Percentiles rank a stretch among this genome's conserved stretches.
phyloP scores from a whole-genome alignment of 228 moss, liverwort and hornwort genomes.

The Sphagnum magellanicum region DNA sequence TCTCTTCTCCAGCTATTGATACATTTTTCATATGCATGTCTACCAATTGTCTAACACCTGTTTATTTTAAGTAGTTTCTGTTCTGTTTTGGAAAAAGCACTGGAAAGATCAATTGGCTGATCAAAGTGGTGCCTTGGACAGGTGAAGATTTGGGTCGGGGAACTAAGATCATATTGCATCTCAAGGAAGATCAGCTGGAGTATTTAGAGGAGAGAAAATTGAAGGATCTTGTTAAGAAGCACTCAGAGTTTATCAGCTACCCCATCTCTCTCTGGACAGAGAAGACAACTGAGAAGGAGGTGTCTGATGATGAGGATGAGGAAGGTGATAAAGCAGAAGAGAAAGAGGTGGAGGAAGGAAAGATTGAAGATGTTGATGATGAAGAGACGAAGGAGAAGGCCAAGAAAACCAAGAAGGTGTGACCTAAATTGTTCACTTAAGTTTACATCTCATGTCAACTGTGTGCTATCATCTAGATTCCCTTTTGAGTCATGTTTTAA shows the following conservation, averaged over 20 bases:
- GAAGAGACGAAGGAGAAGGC: not conserved
- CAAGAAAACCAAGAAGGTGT: constrained; percentile 6
- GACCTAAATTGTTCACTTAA: too few relatives aligned
- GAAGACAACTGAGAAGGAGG: not conserved
- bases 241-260: not conserved
- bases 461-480: too few relatives aligned
- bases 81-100: too few relatives aligned
- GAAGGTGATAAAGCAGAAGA: constrained; percentile 13
- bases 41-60: too few relatives aligned
- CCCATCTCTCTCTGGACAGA: not conserved
- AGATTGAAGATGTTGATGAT: not conserved
- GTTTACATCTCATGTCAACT: too few relatives aligned
- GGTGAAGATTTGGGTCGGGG: constrained; percentile 69
- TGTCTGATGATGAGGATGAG: not conserved
- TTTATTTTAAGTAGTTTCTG: too few relatives aligned
- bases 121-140: not conserved
- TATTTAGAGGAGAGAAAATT: not conserved
- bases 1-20: too few relatives aligned
- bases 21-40: too few relatives aligned
- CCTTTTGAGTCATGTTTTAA: too few relatives aligned
- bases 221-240: not conserved
- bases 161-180: constrained; percentile 52
- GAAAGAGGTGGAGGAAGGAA: not conserved
- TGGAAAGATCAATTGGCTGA: too few relatives aligned
- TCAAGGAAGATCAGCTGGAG: constrained; percentile 46